Percentiles rank a stretch among this genome's conserved stretches.
phyloP scores from a whole-genome alignment of 257 asterid genomes.

The Primulina tabacum region DNA sequence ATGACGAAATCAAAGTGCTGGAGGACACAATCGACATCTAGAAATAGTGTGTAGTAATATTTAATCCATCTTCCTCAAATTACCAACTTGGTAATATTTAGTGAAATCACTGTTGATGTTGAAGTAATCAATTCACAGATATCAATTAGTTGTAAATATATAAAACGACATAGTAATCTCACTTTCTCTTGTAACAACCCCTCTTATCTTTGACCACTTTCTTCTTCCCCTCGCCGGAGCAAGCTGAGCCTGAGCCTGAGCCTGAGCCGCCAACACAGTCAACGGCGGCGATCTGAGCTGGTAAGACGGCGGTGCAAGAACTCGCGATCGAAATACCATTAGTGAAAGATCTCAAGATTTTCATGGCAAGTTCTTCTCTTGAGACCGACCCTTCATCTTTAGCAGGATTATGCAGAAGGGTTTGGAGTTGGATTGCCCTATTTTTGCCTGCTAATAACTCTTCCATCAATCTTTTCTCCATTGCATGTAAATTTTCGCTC shows the following conservation, averaged over 20 bases:
- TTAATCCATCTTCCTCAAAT: too few species aligned
- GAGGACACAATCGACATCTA: not conserved
- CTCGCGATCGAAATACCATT: not conserved
- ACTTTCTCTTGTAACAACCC: not conserved
- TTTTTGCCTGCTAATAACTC: not conserved
- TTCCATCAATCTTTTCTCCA: not conserved
- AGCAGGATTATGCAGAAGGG: not conserved
- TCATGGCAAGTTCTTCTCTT: not conserved
- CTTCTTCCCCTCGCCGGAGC: not conserved
- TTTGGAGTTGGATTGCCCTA: not conserved
- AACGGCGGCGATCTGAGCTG: not conserved
- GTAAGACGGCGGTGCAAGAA: not conserved
- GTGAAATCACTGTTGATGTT: not conserved
- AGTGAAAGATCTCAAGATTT: not conserved
- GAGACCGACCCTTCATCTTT: not conserved
- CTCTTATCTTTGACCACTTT: not conserved
- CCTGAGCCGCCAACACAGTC: not conserved
- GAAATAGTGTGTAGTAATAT: not conserved
- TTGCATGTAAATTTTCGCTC: not conserved
- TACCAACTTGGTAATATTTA: too few species aligned
- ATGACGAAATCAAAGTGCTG: not conserved
- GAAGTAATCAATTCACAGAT: not conserved
- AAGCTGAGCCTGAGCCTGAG: not conserved
- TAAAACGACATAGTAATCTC: not conserved
- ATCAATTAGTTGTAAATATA: too few species aligned